Conservation (phyloP, 73 alveolate genomes). For the Uronychia binucleata region DNA sequence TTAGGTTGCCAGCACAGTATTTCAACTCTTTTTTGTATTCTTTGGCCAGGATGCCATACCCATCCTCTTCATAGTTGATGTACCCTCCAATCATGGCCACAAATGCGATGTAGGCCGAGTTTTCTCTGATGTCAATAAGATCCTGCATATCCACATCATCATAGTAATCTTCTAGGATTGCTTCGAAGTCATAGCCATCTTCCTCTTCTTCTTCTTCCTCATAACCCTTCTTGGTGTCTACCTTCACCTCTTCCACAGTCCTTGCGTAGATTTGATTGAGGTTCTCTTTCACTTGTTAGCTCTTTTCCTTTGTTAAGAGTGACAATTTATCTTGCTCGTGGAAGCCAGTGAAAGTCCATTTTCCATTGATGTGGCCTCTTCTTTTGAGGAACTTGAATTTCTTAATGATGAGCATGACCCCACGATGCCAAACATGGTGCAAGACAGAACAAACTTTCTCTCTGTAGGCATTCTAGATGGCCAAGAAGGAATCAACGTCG, state of each 20-base stretch:
- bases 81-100: constrained; percentile 66
- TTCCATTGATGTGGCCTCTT: constrained; percentile 48
- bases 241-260: neutral
- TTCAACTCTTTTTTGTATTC: constrained; percentile 69
- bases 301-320: neutral
- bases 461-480: constrained; percentile 78
- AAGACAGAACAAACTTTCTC: constrained; percentile 77
- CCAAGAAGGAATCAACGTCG: constrained; percentile 80
- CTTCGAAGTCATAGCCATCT: constrained; percentile 33
- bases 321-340: neutral
- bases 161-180: constrained; percentile 34
- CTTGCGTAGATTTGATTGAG: neutral
- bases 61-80: constrained; percentile 71
- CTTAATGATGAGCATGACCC: constrained; percentile 89
- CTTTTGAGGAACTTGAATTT: constrained; percentile 82
- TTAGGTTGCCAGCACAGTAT: constrained; percentile 69
- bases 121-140: constrained; percentile 71
- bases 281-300: neutral
- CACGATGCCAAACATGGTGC: constrained; percentile 92
- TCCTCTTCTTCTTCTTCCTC: constrained; percentile 11
- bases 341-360: constrained; percentile 73
- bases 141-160: constrained; percentile 54
- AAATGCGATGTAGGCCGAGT: constrained; percentile 68
- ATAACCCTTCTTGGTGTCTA: neutral
- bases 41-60: constrained; percentile 72